Base-by-base conservation (phyloP, 2,329 filamentous ascomycete genomes). In the Botryotinia calthae region DNA sequence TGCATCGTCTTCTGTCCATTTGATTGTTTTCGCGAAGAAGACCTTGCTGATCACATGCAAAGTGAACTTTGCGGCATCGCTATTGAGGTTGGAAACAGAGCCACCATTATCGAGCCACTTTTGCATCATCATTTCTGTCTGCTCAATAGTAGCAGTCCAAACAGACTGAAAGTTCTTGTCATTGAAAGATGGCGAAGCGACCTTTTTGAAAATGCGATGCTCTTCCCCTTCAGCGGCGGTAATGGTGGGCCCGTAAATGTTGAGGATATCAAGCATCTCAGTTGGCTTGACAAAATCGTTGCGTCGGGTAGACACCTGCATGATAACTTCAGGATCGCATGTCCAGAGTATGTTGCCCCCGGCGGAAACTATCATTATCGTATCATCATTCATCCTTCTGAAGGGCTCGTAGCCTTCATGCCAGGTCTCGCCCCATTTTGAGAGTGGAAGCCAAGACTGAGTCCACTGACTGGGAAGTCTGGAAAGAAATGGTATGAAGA, bases 351-450 rank as follows among this genome's bases (percentile, higher is more conserved):
- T 69, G n/a, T 69, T 69, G 14, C 25, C 16, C 8, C 25, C 37
- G 0, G 66, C 20, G 20, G 66, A 69, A 58, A 69, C 54, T 34
- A 69, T 69, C 66, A 59, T 69, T 46, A 59, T 59, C 4, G 34
- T 46, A 31, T 46, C 66, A 42, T 69, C 51, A 20, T 37, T 37
- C 34, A 59, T 42, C 2, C 8, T 58, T 34, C 10, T 44, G 51
- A 69, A 69, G 16, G 66, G 66, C 66, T 69, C 5, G 18, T 69
- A 69, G 34, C 66, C 66, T 59, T 42, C 54, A 56, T 69, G 66
- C 51, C 40, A 69, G 22, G 37, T 69, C 37, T 69, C n/a, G 20
- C 51, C 37, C 54, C 54, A 69, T 14, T 42, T 69, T 0, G 34
- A 25, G 9, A 59, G 51, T 28, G 66, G 66, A 5, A 69, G 37